phyloP scores from a whole-genome alignment of 164 flowering plant species.

The Magnolia sinica region DNA sequence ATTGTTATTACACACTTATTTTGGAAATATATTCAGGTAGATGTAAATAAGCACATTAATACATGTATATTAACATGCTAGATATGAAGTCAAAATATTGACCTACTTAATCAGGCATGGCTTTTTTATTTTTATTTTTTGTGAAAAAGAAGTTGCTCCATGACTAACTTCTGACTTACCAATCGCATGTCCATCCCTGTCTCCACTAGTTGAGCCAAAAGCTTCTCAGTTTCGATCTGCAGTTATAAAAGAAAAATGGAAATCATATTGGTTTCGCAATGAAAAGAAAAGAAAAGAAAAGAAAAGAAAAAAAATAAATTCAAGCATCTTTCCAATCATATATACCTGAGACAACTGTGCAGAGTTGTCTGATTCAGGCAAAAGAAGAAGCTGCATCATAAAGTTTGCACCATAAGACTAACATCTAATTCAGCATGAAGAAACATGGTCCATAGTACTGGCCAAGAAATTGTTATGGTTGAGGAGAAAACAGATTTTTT shows the following conservation, averaged over 20 bases:
- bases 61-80: too few relatives aligned
- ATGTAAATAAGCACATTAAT: too few relatives aligned
- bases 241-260: background rate
- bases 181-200: slow-evolving; percentile 64
- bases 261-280: background rate
- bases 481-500: background rate
- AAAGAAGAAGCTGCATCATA: slow-evolving; percentile 19
- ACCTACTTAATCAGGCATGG: too few relatives aligned
- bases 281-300: background rate
- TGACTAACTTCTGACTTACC: slow-evolving; percentile 32
- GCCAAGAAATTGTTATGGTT: background rate
- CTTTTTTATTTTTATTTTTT: too few relatives aligned
- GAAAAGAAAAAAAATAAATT: background rate
- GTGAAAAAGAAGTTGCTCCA: too few relatives aligned
- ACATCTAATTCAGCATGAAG: background rate
- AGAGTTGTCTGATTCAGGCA: slow-evolving; percentile 24
- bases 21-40: too few relatives aligned
- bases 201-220: slow-evolving; percentile 84
- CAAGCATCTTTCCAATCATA: background rate
- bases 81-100: too few relatives aligned
- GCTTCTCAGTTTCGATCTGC: slow-evolving; percentile 92
- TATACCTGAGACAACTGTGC: slow-evolving; percentile 28
- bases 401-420: background rate
- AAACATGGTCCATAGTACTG: background rate
- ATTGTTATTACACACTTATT: too few relatives aligned